Percentiles rank a stretch among this genome's conserved stretches.
Conservation (phyloP, 768 basidiomycete genomes). For the Tephrocybe rancida region DNA sequence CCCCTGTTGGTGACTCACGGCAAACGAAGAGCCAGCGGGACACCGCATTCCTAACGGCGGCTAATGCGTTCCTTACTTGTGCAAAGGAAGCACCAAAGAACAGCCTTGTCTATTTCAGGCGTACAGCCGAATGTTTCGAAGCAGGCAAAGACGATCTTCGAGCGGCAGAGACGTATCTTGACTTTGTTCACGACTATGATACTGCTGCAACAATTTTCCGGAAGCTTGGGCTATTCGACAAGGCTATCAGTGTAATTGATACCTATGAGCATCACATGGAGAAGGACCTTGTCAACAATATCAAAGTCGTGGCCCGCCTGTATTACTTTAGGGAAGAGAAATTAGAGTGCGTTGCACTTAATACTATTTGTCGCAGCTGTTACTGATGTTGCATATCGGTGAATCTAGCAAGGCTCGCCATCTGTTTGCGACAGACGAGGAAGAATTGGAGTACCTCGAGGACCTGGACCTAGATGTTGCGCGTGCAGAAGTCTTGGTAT, state of each 20-base stretch:
- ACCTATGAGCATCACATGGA: conserved; percentile 32
- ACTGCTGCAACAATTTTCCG: conserved; percentile 48
- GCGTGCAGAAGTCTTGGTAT: conserved; percentile 45
- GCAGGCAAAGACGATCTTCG: conserved; percentile 35
- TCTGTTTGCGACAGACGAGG: conserved; percentile 54
- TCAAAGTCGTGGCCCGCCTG: conserved; percentile 46
- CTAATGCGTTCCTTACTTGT: conserved; percentile 49
- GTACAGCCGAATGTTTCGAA: conserved; percentile 50
- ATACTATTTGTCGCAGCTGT: not conserved
- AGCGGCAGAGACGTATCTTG: conserved; percentile 50
- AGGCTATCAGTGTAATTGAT: conserved; percentile 52
- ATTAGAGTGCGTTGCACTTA: conserved; percentile 30
- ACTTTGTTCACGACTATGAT: conserved; percentile 42
- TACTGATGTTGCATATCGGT: not conserved
- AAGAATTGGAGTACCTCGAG: conserved; percentile 57
- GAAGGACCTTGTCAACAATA: conserved; percentile 28
- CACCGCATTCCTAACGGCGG: conserved; percentile 46
- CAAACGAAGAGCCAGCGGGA: conserved; percentile 23
- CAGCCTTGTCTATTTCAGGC: conserved; percentile 36
- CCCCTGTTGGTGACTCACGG: conserved; percentile 20
- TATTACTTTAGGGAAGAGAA: conserved; percentile 43
- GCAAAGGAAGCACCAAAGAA: conserved; percentile 32
- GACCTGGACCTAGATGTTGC: conserved; percentile 53
- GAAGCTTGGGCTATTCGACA: conserved; percentile 50
- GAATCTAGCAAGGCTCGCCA: conserved; percentile 43